Evolutionary conservation across 495 filamentous ascomycete species (phyloP), one percentile per base, ranked within the genome.

Genomic region (Bacidia rubella): DNA sequence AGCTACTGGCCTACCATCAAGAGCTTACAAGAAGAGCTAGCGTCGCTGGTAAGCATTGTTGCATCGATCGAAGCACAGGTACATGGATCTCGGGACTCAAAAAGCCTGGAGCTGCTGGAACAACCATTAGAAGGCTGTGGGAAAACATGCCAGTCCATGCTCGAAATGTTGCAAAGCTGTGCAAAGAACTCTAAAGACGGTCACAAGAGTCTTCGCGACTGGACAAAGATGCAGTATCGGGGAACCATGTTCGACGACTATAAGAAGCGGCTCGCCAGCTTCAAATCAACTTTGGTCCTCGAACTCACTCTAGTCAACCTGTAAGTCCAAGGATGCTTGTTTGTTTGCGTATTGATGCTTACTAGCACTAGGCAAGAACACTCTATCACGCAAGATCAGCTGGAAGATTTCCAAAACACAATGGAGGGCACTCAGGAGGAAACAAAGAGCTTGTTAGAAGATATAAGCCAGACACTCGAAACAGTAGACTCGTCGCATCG

Each of bases 281-380:
- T 69, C 54, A 70, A 72, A 56, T 54, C 62, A 45, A 72, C 67
- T 1, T 66, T 72, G 43, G 65, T 43, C 44, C 66, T 70, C 63
- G 63, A 66, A 15, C 57, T 72, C 11, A 65, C 60, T 2, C 60
- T 68, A 55, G 63, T 63, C 57, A 70, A 60, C 24, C 57, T 70
- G 67, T 70, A 59, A 63, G 65, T 35, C 15, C 7, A 35, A 35
- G 5, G 5, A 15, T 35, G 29, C 15, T 15, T 15, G 5, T 7
- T 35, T 35, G 29, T 7, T 15, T 15, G n/a, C n/a, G n/a, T n/a
- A n/a, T n/a, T n/a, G n/a, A n/a, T n/a, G n/a, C n/a, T n/a, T n/a
- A n/a, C n/a, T n/a, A n/a, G n/a, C n/a, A n/a, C n/a, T n/a, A n/a
- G n/a, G n/a, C n/a, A n/a, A n/a, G n/a, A n/a, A n/a, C n/a, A n/a